Evolutionary conservation across 768 basidiomycete species (phyloP).

Genomic region (Leccinum arenicola): DNA sequence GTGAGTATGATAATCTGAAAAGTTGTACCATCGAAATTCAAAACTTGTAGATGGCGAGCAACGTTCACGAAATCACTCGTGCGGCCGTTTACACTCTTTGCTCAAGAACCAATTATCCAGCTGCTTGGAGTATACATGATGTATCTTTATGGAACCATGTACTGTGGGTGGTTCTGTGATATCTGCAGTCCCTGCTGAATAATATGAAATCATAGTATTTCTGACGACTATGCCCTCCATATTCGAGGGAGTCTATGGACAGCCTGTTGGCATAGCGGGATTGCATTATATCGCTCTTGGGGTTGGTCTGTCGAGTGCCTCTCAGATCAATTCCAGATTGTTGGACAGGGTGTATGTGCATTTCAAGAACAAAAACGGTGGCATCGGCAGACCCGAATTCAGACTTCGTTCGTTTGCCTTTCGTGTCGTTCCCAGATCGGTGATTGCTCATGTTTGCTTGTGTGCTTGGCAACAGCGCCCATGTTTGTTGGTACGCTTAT

Average conservation of each 20-base stretch:
- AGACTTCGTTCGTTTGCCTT: slow-evolving; percentile 40
- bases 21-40: neutral
- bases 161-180: slow-evolving; percentile 38
- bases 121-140: slow-evolving; percentile 67
- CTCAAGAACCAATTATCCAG: slow-evolving; percentile 62
- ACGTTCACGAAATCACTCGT: slow-evolving; percentile 53
- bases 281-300: slow-evolving; percentile 74
- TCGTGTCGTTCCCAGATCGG: neutral
- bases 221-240: slow-evolving; percentile 63
- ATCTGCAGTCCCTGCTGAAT: neutral
- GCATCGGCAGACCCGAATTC: slow-evolving; percentile 54
- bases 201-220: slow-evolving; percentile 47
- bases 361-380: slow-evolving; percentile 46
- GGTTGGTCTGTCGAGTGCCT: slow-evolving; percentile 51
- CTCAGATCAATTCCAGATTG: slow-evolving; percentile 51
- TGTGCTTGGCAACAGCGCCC: slow-evolving; percentile 37
- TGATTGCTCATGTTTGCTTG: slow-evolving; percentile 3
- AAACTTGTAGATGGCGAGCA: slow-evolving; percentile 42
- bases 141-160: slow-evolving; percentile 62
- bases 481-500: slow-evolving; percentile 58
- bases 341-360: slow-evolving; percentile 56
- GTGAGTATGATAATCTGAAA: slow-evolving; percentile 32
- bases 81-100: slow-evolving; percentile 68
- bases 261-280: slow-evolving; percentile 56
- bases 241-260: slow-evolving; percentile 51